Conservation (phyloP, 768 basidiomycete species). For the Coprinopsis strossmayeri region DNA sequence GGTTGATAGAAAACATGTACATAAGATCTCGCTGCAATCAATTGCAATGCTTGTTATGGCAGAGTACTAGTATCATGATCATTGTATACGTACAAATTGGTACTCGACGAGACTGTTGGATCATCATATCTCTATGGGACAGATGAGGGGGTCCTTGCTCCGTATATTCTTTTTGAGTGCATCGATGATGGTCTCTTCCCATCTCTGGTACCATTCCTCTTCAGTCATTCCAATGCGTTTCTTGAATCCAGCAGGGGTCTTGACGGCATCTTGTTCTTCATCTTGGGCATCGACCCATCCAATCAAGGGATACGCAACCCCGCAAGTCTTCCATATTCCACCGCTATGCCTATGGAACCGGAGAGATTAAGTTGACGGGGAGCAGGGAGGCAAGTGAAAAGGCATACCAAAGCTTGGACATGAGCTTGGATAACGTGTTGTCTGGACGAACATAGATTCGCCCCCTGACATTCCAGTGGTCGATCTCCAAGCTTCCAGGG, state of each 20-base stretch:
- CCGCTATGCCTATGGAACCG: slow-evolving; percentile 58
- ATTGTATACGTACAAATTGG: not conserved
- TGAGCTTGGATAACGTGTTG: slow-evolving; percentile 54
- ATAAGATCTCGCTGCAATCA: too few relatives aligned
- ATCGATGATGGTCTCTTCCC: slow-evolving; percentile 63
- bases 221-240: slow-evolving; percentile 55
- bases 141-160: not conserved
- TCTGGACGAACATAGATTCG: slow-evolving; percentile 61
- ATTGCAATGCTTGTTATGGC: too few relatives aligned
- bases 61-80: too few relatives aligned
- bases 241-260: slow-evolving; percentile 27
- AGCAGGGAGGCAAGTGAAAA: slow-evolving; percentile 60
- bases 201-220: slow-evolving; percentile 71
- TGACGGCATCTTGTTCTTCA: slow-evolving; percentile 19
- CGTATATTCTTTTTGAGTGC: slow-evolving; percentile 31
- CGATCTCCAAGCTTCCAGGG: slow-evolving; percentile 31
- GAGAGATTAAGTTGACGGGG: slow-evolving; percentile 64
- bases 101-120: not conserved
- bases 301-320: slow-evolving; percentile 70
- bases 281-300: slow-evolving; percentile 28
- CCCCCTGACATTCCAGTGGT: slow-evolving; percentile 37
- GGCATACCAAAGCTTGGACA: slow-evolving; percentile 67
- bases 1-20: too few relatives aligned
- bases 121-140: not conserved
- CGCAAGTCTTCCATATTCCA: slow-evolving; percentile 69